A percentile compares a stretch with the other conserved stretches of the same genome.
These are phyloP conservation scores for Eimeria maxima DNA, from an alignment of 169 alveolate genomes.

Conservation along the genomic window DNA sequence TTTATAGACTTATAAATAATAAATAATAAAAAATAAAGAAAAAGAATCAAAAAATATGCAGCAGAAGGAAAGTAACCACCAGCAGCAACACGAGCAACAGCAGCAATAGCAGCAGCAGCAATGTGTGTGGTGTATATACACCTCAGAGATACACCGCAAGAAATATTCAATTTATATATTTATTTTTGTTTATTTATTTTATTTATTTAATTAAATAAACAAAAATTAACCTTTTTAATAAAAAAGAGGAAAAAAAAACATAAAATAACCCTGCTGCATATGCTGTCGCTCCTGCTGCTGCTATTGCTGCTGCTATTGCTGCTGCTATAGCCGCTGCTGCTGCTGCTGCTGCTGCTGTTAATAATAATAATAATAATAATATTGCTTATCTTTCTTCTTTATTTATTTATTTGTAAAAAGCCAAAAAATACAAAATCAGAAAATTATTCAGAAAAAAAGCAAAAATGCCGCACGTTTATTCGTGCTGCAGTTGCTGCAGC, in stretches of 20 bases:
- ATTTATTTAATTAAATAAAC: too few species aligned
- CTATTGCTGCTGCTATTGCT: background rate
- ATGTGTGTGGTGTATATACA: background rate
- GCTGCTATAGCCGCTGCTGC: slow-evolving; percentile 10
- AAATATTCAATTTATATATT: too few species aligned
- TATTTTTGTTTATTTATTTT: too few species aligned
- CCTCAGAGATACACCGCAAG: background rate
- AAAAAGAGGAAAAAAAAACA: background rate
- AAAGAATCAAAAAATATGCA: too few species aligned
- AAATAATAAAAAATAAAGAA: too few species aligned
- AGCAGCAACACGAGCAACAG: too few species aligned
- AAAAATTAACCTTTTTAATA: too few species aligned
- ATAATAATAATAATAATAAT: background rate
- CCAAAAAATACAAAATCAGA: slow-evolving; percentile 17
- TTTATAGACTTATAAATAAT: too few species aligned
- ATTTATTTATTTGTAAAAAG: background rate
- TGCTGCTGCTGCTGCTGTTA: background rate
- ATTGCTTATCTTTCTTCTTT: background rate
- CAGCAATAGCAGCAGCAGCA: too few species aligned
- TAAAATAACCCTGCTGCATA: background rate
- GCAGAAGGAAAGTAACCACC: too few species aligned
- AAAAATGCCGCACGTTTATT: background rate
- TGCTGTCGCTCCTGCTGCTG: too few species aligned
- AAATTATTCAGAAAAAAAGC: background rate
- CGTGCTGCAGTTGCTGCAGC: too few species aligned